Conservation (phyloP, 352 stramenopile species). For the Globisporangium alternatum region DNA sequence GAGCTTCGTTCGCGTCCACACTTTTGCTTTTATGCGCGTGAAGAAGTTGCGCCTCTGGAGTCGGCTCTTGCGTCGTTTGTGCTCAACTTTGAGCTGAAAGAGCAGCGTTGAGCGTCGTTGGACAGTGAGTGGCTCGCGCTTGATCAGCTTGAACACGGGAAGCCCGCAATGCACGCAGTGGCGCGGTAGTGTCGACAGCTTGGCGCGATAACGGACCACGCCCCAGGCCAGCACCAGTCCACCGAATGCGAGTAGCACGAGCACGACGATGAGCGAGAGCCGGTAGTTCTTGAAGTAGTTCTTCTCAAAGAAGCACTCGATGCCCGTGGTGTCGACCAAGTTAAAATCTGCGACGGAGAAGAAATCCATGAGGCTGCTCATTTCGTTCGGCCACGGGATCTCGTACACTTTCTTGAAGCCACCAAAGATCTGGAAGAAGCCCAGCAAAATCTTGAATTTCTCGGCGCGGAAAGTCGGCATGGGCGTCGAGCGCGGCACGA, state of each 20-base stretch:
- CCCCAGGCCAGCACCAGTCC: constrained; percentile 45
- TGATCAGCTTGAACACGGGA: constrained; percentile 49
- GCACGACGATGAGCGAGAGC: constrained; percentile 37
- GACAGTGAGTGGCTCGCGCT: constrained; percentile 25
- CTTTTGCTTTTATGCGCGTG: constrained; percentile 25
- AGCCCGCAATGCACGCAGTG: constrained; percentile 60
- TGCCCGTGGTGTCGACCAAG: constrained; percentile 56
- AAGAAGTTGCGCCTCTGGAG: constrained; percentile 20
- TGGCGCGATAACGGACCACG: constrained; percentile 53
- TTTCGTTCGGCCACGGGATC: constrained; percentile 58
- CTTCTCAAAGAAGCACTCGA: constrained; percentile 62
- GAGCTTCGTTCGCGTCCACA: constrained; percentile 15
- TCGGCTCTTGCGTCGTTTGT: constrained; percentile 18
- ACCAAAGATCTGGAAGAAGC: constrained; percentile 75
- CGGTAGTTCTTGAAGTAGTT: constrained; percentile 69
- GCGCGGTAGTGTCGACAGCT: constrained; percentile 46
- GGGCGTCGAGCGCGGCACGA: constrained; percentile 22
- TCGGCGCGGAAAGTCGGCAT: constrained; percentile 43
- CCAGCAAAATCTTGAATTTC: constrained; percentile 79
- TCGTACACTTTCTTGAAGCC: constrained; percentile 75
- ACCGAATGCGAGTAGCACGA: constrained; percentile 36
- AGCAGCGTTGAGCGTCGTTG: constrained; percentile 35
- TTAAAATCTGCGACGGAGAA: constrained; percentile 71
- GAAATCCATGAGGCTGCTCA: constrained; percentile 62
- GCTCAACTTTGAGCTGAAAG: constrained; percentile 40